Conservation (phyloP, 306 rosid species). For the Mimosa pudica region DNA sequence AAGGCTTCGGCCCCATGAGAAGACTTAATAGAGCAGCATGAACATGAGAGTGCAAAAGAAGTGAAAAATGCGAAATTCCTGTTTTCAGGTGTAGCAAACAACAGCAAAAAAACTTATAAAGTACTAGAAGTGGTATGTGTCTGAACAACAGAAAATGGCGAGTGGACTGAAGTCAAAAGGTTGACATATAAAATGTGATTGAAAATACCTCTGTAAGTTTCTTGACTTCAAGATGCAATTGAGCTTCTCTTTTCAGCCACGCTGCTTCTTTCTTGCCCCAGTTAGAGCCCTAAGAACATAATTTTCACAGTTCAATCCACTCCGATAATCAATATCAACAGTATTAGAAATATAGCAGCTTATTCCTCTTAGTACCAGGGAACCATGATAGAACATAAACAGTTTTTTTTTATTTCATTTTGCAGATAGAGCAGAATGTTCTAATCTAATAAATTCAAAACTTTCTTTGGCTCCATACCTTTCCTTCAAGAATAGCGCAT, state of each 20-base stretch:
- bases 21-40: constrained; percentile 7
- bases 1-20: constrained; percentile 24
- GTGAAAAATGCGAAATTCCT: constrained; percentile 5
- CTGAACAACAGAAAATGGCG: constrained; percentile 5
- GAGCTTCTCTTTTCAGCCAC: constrained; percentile 57
- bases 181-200: neutral
- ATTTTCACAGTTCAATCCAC: constrained; percentile 21
- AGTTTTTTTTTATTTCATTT: neutral
- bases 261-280: constrained; percentile 67
- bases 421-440: neutral
- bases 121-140: constrained; percentile 12
- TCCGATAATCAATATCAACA: constrained; percentile 23
- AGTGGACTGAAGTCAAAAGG: neutral
- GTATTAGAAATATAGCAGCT: constrained; percentile 23
- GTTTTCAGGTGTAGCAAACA: constrained; percentile 7
- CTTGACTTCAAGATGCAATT: constrained; percentile 40
- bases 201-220: constrained; percentile 59
- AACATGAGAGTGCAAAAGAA: constrained; percentile 5
- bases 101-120: constrained; percentile 2
- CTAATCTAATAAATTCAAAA: neutral
- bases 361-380: constrained; percentile 8
- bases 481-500: constrained; percentile 64
- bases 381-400: neutral
- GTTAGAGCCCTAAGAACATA: constrained; percentile 50
- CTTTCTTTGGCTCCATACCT: constrained; percentile 49